Evolutionary conservation across 2,329 filamentous ascomycete species (phyloP).

Genomic region (Fusarium chuoi): DNA sequence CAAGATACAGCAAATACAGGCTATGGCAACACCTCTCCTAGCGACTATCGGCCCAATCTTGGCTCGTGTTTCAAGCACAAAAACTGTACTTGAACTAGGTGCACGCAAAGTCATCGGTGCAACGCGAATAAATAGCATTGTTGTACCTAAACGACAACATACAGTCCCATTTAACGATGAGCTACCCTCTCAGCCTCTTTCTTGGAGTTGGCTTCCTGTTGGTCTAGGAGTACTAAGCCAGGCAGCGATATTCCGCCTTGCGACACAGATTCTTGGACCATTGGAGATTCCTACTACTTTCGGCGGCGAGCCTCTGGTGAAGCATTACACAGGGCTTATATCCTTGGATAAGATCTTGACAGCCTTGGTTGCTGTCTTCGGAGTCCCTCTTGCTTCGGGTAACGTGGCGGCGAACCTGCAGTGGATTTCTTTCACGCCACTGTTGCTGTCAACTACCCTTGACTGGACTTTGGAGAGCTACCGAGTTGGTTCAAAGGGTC

Average conservation of each 20-base stretch:
- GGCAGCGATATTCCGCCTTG: background rate
- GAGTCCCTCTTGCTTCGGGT: background rate
- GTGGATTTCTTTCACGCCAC: background rate
- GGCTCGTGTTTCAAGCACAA: accelerated
- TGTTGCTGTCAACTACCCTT: background rate
- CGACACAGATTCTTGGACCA: accelerated
- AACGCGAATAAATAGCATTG: background rate
- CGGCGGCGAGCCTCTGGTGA: background rate
- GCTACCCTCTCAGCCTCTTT: background rate
- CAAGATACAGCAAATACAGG: background rate
- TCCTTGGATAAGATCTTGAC: background rate
- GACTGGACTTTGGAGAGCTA: constrained; percentile 19
- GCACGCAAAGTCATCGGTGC: background rate
- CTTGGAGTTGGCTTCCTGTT: background rate
- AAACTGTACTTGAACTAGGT: accelerated
- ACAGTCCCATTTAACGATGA: background rate
- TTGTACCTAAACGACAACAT: background rate
- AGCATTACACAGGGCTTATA: background rate
- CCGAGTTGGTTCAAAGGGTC: background rate
- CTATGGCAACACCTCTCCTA: background rate
- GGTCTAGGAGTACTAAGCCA: background rate
- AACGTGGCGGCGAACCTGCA: background rate
- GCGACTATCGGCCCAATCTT: background rate
- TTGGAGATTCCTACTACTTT: background rate
- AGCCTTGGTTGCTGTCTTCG: background rate